Percentiles rank a stretch among this genome's conserved stretches.
Conservation (phyloP, 2,329 filamentous ascomycete species). For the Pleomassaria siparia region DNA sequence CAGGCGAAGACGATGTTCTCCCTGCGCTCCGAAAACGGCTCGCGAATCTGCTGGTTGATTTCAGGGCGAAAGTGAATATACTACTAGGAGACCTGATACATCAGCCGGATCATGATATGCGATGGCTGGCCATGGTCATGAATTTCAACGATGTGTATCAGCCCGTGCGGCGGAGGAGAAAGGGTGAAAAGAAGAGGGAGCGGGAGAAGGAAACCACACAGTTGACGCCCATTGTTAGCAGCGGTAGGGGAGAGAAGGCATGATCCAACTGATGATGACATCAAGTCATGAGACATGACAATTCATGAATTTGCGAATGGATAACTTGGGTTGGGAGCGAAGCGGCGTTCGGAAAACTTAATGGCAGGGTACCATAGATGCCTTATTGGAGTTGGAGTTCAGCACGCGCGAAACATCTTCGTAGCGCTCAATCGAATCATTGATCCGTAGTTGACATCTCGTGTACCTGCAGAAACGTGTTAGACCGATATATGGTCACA, state of each 20-base stretch:
- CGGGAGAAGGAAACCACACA: conserved; percentile 33
- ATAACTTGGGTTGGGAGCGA: too few species aligned
- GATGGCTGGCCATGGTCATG: conserved; percentile 95
- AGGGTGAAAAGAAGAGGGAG: conserved; percentile 26
- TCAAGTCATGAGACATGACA: too few species aligned
- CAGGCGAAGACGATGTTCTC: conserved; percentile 65
- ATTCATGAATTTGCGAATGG: too few species aligned
- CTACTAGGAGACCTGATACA: conserved; percentile 88
- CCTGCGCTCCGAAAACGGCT: conserved; percentile 75
- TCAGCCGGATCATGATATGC: conserved; percentile 92
- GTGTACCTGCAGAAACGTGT: too few species aligned
- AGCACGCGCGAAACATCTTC: too few species aligned
- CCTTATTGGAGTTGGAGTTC: too few species aligned
- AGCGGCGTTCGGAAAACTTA: too few species aligned
- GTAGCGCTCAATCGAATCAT: too few species aligned
- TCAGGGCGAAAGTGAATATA: conserved; percentile 74
- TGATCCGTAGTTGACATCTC: too few species aligned
- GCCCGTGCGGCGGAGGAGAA: conserved; percentile 66
- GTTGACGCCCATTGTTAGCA: background rate
- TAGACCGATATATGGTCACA: too few species aligned
- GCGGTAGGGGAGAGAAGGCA: background rate
- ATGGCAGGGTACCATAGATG: too few species aligned
- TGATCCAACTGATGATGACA: background rate
- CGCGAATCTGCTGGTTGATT: conserved; percentile 70
- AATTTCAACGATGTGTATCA: conserved; percentile 98